Percentiles rank a stretch among this genome's conserved stretches.
Evolutionary conservation across 78 protist genomes (phyloP).

Genomic region (Polysphondylium violaceum): DNA sequence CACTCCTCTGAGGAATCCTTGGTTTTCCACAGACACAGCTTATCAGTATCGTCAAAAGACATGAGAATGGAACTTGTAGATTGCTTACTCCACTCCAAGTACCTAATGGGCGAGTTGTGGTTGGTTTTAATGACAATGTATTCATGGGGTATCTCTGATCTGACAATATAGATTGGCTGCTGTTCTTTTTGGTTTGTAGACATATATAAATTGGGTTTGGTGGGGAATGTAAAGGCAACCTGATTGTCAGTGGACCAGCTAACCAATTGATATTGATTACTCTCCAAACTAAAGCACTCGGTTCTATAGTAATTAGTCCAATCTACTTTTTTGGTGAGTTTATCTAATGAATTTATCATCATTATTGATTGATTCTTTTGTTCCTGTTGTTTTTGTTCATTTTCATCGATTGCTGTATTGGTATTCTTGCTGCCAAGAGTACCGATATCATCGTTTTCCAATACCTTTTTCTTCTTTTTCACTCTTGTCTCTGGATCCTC

Average conservation of each 20-base stretch:
- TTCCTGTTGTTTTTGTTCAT: too few species aligned
- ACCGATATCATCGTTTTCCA: too few species aligned
- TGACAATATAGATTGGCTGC: constrained; percentile 17
- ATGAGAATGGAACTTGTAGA: constrained; percentile 12
- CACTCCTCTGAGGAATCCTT: constrained; percentile 56
- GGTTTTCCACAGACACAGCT: constrained; percentile 43
- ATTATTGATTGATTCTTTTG: too few species aligned
- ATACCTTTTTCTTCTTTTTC: too few species aligned
- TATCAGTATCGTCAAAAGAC: constrained; percentile 26
- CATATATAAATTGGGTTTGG: too few species aligned
- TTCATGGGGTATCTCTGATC: constrained; percentile 59
- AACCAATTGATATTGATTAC: constrained; percentile 7
- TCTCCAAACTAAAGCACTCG: neutral
- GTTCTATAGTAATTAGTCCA: neutral
- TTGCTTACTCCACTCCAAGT: constrained; percentile 64
- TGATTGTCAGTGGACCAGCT: constrained; percentile 59
- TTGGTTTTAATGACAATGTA: constrained; percentile 16
- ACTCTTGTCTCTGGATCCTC: neutral
- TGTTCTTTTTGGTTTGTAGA: constrained; percentile 2
- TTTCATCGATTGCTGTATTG: neutral
- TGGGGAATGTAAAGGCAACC: constrained; percentile 49
- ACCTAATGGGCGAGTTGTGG: constrained; percentile 17
- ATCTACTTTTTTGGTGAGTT: constrained; percentile 1
- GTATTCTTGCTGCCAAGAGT: too few species aligned
- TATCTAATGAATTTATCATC: constrained; percentile 13